Evolutionary conservation across 306 rosid genomes (phyloP).

Genomic region (Quercus wislizeni): DNA sequence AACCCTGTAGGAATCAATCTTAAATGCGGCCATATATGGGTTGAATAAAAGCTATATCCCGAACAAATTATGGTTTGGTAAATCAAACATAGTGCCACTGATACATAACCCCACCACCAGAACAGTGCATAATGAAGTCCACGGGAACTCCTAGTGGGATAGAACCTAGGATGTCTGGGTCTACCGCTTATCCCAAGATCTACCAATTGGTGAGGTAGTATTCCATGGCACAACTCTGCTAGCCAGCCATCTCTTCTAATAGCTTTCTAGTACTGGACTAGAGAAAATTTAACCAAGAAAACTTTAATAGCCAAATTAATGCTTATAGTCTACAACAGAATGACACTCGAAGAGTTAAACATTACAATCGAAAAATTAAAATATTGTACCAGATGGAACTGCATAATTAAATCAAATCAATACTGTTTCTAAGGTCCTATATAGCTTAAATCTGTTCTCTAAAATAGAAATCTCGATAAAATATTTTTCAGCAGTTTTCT

Average conservation of each 20-base stretch:
- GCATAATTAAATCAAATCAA: not conserved
- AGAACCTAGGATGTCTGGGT: too few relatives aligned
- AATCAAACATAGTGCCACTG: too few relatives aligned
- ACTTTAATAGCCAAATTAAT: not conserved
- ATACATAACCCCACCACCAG: too few relatives aligned
- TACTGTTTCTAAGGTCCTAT: conserved; percentile 1
- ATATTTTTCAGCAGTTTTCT: not conserved
- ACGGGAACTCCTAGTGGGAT: too few relatives aligned
- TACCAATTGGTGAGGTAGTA: not conserved
- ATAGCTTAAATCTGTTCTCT: not conserved
- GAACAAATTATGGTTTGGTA: too few relatives aligned
- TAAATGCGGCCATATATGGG: too few relatives aligned
- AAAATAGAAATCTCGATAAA: not conserved
- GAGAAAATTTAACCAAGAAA: not conserved
- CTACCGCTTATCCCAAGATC: too few relatives aligned
- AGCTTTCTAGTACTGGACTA: not conserved
- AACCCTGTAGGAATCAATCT: too few relatives aligned
- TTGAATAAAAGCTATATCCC: too few relatives aligned
- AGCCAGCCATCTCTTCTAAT: not conserved
- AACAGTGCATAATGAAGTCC: too few relatives aligned
- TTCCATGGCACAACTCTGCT: not conserved
- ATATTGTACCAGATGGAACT: not conserved
- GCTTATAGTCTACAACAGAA: not conserved
- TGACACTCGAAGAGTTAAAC: not conserved
- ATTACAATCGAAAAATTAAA: not conserved